phyloP scores from a whole-genome alignment of 345 rosid species.

The Durio zibethinus region DNA sequence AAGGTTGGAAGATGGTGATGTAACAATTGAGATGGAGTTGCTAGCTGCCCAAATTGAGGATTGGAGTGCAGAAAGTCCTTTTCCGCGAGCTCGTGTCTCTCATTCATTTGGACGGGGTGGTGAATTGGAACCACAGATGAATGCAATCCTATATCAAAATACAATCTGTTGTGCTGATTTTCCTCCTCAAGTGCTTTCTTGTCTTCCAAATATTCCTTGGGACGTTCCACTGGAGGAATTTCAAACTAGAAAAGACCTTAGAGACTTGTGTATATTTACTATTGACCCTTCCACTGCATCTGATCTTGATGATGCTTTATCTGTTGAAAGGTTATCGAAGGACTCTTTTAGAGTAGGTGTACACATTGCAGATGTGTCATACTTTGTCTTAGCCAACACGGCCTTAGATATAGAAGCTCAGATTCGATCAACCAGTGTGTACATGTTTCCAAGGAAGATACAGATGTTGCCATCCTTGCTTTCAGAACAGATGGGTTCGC shows the following conservation, averaged over 20 bases:
- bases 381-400: constrained; percentile 78
- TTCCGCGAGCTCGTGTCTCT: constrained; percentile 53
- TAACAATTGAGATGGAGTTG: constrained; percentile 61
- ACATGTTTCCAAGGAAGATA: constrained; percentile 57
- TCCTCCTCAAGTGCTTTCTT: constrained; percentile 47
- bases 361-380: constrained; percentile 85
- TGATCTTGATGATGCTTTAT: constrained; percentile 93
- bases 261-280: constrained; percentile 68
- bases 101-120: constrained; percentile 67
- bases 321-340: constrained; percentile 56
- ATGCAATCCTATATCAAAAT: constrained; percentile 69
- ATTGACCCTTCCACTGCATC: constrained; percentile 73
- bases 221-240: constrained; percentile 66
- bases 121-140: constrained; percentile 62
- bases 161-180: constrained; percentile 58
- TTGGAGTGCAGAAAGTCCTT: constrained; percentile 65
- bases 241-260: constrained; percentile 56
- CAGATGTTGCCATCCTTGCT: constrained; percentile 80
- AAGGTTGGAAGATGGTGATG: constrained; percentile 63
- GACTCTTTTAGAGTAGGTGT: constrained; percentile 76
- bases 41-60: constrained; percentile 62
- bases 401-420: constrained; percentile 74
- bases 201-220: constrained; percentile 76
- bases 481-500: constrained; percentile 70
- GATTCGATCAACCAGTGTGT: constrained; percentile 74